Percentiles rank a stretch among this genome's conserved stretches.
Evolutionary conservation across 805 yeast species (phyloP).

Genomic region (Priceomyces medius): DNA sequence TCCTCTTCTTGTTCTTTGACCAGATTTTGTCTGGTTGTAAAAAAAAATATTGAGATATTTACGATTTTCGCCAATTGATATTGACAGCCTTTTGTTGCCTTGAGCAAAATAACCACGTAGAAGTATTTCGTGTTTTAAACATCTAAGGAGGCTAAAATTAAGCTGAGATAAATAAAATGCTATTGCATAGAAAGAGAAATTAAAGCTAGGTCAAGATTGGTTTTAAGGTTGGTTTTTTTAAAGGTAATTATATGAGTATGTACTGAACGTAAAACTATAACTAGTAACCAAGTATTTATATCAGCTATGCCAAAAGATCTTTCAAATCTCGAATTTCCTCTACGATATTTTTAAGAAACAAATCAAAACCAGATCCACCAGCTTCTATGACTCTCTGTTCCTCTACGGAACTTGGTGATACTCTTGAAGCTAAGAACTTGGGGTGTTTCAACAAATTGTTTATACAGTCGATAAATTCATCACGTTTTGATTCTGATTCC

Average conservation of each 20-base stretch:
- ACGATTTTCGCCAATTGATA: no score
- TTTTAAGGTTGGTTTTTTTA: no score
- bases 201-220: no score
- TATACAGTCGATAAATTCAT: slow-evolving; percentile 58
- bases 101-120: no score
- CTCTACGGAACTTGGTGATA: slow-evolving; percentile 60
- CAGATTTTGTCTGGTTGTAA: neutral
- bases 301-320: slow-evolving; percentile 21
- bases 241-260: no score
- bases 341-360: slow-evolving; percentile 31
- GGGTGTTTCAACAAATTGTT: slow-evolving; percentile 83
- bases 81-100: no score
- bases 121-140: no score
- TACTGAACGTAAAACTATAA: no score
- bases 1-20: neutral
- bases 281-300: neutral
- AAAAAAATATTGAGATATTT: no score
- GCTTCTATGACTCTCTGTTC: slow-evolving; percentile 59
- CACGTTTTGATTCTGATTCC: slow-evolving; percentile 57
- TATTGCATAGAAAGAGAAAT: no score
- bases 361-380: slow-evolving; percentile 31
- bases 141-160: no score
- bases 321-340: slow-evolving; percentile 37
- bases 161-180: no score
- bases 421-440: slow-evolving; percentile 70